These are phyloP conservation scores for Strigomonas culicis DNA, from an alignment of 208 protist species.

Conservation along the genomic window DNA sequence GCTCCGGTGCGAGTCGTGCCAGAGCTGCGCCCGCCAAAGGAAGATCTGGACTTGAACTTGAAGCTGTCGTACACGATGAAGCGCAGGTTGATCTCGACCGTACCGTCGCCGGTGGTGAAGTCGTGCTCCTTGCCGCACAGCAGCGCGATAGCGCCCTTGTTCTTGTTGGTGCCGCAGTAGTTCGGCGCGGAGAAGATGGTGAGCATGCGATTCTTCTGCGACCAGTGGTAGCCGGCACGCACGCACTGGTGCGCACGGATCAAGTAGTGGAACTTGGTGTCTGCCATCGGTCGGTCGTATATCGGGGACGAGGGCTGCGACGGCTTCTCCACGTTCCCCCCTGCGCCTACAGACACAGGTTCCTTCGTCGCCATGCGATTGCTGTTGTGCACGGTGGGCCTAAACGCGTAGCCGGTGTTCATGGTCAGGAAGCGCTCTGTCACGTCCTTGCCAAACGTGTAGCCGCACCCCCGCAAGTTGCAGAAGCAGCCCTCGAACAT, in stretches of 20 bases:
- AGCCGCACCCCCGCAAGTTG: slow-evolving; percentile 71
- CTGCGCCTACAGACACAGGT: slow-evolving; percentile 9
- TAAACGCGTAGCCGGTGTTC: slow-evolving; percentile 49
- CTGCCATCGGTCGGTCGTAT: slow-evolving; percentile 13
- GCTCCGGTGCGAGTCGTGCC: neutral
- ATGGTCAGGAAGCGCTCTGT: slow-evolving; percentile 59
- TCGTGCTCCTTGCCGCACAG: slow-evolving; percentile 41
- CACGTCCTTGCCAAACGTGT: slow-evolving; percentile 71
- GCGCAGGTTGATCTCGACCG: slow-evolving; percentile 50
- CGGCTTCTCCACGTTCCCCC: slow-evolving; percentile 1
- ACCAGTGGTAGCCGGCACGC: slow-evolving; percentile 79
- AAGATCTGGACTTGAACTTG: no score
- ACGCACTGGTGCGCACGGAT: slow-evolving; percentile 93
- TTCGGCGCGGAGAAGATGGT: slow-evolving; percentile 88
- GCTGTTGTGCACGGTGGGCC: slow-evolving; percentile 21
- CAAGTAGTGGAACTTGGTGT: slow-evolving; percentile 89
- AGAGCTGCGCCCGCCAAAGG: neutral
- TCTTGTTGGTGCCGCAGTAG: slow-evolving; percentile 73
- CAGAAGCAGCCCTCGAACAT: slow-evolving; percentile 37
- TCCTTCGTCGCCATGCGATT: neutral
- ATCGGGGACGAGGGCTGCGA: neutral
- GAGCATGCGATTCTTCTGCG: slow-evolving; percentile 40
- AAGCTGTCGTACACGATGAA: slow-evolving; percentile 61
- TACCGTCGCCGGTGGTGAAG: slow-evolving; percentile 14
- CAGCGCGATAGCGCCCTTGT: slow-evolving; percentile 69